Base-by-base conservation (phyloP, 306 rosid genomes). In the Hippophae rhamnoides region DNA sequence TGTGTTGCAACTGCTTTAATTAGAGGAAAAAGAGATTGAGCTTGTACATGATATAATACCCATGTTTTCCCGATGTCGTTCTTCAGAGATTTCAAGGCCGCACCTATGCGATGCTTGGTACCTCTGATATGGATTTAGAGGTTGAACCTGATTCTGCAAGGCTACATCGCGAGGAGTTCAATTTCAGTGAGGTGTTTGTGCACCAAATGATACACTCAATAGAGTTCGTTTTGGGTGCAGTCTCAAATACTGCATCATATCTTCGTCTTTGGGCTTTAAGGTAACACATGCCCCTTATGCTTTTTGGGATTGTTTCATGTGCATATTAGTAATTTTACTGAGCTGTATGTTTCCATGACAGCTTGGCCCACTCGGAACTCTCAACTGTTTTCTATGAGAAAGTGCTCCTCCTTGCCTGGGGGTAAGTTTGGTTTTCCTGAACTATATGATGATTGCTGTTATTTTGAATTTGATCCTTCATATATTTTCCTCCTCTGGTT, bases 201-300 rank as follows among this genome's bases (percentile, higher is more conserved):
- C 99, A 93, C 73, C 99, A 93, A 83, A 88, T 88, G 99, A 93
- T 93, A 68, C 99, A 93, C 62, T 77, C 99, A 65, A 93, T 93
- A 69, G 99, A 93, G 84, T 93, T 93, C 58, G 81, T 93, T 74
- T 81, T 93, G 54, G 99, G 99, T 76, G 95, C 99, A 51, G 99
- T 93, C 77, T 93, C 99, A 41, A 93, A 93, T 77, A 93, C 99
- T 0, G 99, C 99, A 27, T 93, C 99, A 12, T 93, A 93, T 82
- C 99, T 93, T 65, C 99, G 99, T 66, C 96, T 93, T 52, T 93
- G 99, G 99, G 99, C 99, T 72, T 82, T 93, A 58, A 93, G 99
- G 99, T 88, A 70, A 79, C 65, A 49, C 13, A 12, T 18, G 47
- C 61, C 64, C 74, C 42, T 53, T 63, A 47, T 71, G 7, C 11